Conservation (phyloP, 495 filamentous ascomycete species). For the Hypoxylon subgilvum region DNA sequence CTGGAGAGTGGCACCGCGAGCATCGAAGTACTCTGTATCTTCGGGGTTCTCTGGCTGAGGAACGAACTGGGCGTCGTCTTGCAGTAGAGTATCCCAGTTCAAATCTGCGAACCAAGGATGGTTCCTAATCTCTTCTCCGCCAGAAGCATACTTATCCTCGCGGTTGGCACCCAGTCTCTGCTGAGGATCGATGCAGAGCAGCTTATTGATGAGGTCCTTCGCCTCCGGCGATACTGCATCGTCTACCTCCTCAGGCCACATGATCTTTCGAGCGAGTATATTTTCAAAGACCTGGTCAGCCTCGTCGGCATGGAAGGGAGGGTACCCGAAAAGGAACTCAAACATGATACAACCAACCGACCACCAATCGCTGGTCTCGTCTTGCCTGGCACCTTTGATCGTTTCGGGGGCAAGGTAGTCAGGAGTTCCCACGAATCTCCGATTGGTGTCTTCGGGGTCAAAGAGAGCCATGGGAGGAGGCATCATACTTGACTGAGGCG, state of each 20-base stretch:
- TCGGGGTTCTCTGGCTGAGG: conserved; percentile 91
- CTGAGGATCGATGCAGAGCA: conserved; percentile 81
- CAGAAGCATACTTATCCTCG: conserved; percentile 76
- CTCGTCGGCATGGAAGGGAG: conserved; percentile 88
- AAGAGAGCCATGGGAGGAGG: conserved; percentile 96
- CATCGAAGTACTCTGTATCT: conserved; percentile 97
- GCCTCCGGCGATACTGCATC: conserved; percentile 81
- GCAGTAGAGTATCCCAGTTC: conserved; percentile 86
- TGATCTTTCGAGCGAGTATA: conserved; percentile 84
- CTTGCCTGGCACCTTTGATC: conserved; percentile 91
- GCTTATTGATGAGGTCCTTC: conserved; percentile 87
- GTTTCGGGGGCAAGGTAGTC: conserved; percentile 98
- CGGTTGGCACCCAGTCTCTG: conserved; percentile 84
- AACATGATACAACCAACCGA: conserved; percentile 97
- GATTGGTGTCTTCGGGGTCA: conserved; percentile 90
- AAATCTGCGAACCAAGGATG: conserved; percentile 89
- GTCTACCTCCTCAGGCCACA: conserved; percentile 81
- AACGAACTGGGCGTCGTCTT: conserved; percentile 95
- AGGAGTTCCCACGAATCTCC: conserved; percentile 93
- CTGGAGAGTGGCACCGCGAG: conserved; percentile 86
- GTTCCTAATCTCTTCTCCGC: conserved; percentile 85
- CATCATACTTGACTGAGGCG: conserved; percentile 80
- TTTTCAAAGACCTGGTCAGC: conserved; percentile 97
- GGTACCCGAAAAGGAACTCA: conserved; percentile 88
- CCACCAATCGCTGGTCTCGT: conserved; percentile 99